phyloP scores from a whole-genome alignment of 257 asterid species.

The Jasminum sambac region DNA sequence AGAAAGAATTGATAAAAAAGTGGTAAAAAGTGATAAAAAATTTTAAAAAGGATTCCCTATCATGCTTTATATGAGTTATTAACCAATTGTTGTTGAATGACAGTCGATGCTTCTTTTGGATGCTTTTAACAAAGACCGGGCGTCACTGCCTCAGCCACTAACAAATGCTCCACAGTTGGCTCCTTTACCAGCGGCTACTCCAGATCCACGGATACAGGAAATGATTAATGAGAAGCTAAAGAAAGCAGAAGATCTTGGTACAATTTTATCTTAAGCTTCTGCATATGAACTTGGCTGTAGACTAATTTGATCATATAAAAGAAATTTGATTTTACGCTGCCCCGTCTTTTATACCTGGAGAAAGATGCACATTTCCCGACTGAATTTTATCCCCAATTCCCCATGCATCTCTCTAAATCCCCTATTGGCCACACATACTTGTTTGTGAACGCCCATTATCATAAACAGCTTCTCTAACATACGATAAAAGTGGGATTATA shows the following conservation, averaged over 20 bases:
- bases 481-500: neutral
- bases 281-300: neutral
- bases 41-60: too few relatives aligned
- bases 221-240: slow-evolving; percentile 92
- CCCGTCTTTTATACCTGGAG: too few relatives aligned
- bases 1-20: too few relatives aligned
- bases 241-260: slow-evolving; percentile 99
- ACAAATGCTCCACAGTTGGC: slow-evolving; percentile 57
- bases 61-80: slow-evolving; percentile 11
- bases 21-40: too few relatives aligned
- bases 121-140: slow-evolving; percentile 98
- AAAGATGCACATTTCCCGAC: too few relatives aligned
- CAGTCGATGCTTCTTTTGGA: slow-evolving; percentile 96
- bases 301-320: neutral
- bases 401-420: too few relatives aligned
- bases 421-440: too few relatives aligned
- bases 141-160: slow-evolving; percentile 86
- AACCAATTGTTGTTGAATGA: slow-evolving; percentile 28
- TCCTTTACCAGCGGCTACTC: slow-evolving; percentile 66
- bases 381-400: too few relatives aligned
- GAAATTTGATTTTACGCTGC: neutral
- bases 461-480: too few relatives aligned
- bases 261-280: slow-evolving; percentile 22
- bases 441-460: too few relatives aligned
- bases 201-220: slow-evolving; percentile 90